Percentiles rank a stretch among this genome's conserved stretches.
Evolutionary conservation across 257 asterid species (phyloP).

Genomic region (Salvia splendens): DNA sequence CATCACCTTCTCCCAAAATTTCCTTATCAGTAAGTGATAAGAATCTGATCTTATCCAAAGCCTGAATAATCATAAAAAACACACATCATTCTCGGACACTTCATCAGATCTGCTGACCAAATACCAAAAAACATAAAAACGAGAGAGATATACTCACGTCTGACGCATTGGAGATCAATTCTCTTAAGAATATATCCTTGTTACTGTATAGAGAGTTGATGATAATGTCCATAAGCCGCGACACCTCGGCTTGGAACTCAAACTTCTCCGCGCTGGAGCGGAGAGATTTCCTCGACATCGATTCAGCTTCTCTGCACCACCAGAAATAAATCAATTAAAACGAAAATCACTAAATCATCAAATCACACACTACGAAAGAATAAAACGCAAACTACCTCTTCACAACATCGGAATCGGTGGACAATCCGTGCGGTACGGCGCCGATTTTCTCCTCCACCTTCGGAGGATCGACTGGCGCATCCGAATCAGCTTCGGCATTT

Average conservation of each 20-base stretch:
- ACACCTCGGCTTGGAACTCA: constrained; percentile 98
- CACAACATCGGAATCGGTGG: constrained; percentile 88
- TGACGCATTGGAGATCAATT: constrained; percentile 95
- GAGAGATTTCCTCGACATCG: constrained; percentile 70
- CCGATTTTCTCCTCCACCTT: constrained; percentile 87
- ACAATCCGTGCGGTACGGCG: constrained; percentile 75
- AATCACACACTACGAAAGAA: not conserved
- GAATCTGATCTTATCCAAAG: constrained; percentile 92
- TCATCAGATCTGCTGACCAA: not conserved
- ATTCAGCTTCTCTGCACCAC: constrained; percentile 77
- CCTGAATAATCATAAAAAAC: constrained; percentile 44
- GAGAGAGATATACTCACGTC: constrained; percentile 60
- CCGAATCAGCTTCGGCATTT: constrained; percentile 73
- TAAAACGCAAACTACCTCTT: constrained; percentile 53
- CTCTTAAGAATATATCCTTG: constrained; percentile 93
- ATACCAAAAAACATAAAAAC: not conserved
- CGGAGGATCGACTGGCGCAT: constrained; percentile 78
- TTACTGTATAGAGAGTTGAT: constrained; percentile 97
- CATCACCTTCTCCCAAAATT: constrained; percentile 87
- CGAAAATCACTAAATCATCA: not conserved
- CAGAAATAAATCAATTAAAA: constrained; percentile 20
- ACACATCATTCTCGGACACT: constrained; percentile 5
- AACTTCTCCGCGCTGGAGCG: constrained; percentile 86
- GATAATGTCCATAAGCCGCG: constrained; percentile 92
- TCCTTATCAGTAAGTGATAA: constrained; percentile 90